Conservation (phyloP, 2,329 filamentous ascomycete species). For the Blastomyces percursus region DNA sequence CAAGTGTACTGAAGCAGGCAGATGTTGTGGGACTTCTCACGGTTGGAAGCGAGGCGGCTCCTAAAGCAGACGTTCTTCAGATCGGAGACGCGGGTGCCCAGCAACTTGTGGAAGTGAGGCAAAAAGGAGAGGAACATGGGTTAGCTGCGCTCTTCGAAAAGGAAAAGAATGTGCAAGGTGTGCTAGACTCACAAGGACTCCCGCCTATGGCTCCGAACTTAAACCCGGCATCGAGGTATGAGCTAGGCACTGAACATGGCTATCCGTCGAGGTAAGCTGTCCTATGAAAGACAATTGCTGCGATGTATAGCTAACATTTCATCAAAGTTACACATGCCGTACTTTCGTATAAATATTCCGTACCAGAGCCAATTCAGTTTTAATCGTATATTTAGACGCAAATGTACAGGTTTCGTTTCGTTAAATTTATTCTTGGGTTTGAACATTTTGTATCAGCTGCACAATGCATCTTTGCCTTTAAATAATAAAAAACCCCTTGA, state of each 20-base stretch:
- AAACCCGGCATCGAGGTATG: slow-evolving; percentile 48
- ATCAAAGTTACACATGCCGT: slow-evolving; percentile 35
- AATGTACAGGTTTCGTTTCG: background rate
- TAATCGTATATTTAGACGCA: background rate
- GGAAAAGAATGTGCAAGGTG: slow-evolving; percentile 44
- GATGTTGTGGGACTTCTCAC: slow-evolving; percentile 77
- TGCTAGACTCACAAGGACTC: slow-evolving; percentile 65
- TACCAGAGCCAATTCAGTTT: background rate
- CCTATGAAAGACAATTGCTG: slow-evolving; percentile 16
- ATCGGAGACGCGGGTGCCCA: slow-evolving; percentile 62
- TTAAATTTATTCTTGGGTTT: background rate
- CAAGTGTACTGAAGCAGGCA: slow-evolving; percentile 69
- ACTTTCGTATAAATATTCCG: slow-evolving; percentile 30
- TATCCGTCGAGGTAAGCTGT: slow-evolving; percentile 53
- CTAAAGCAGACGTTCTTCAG: slow-evolving; percentile 65
- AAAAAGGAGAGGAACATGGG: slow-evolving; percentile 61
- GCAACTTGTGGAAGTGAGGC: slow-evolving; percentile 63
- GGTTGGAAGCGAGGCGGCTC: slow-evolving; percentile 68
- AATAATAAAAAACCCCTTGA: too few species aligned
- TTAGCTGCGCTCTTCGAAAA: slow-evolving; percentile 64
- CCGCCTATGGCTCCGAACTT: slow-evolving; percentile 76
- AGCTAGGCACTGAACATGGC: slow-evolving; percentile 50
- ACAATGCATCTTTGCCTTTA: background rate
- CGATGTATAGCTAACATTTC: slow-evolving; percentile 26
- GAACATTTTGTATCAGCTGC: background rate